Percentiles rank a stretch among this genome's conserved stretches.
These are phyloP conservation scores for Bisporella sp. DNA, from an alignment of 2,329 filamentous ascomycete species.

Conservation along the genomic window DNA sequence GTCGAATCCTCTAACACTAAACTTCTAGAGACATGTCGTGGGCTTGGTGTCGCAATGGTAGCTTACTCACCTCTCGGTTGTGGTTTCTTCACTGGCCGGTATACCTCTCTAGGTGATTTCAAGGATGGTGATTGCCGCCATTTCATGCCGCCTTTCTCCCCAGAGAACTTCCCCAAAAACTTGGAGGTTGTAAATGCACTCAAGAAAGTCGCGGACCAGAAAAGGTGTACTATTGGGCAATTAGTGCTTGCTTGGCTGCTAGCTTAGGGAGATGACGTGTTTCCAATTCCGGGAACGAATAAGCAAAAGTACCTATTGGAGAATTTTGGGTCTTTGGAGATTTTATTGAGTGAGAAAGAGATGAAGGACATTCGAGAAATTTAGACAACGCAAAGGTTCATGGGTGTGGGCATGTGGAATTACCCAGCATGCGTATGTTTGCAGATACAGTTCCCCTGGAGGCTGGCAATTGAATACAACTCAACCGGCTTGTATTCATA, in stretches of 20 bases:
- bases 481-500: too few species aligned
- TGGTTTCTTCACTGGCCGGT: slow-evolving; percentile 48
- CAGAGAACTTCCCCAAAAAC: slow-evolving; percentile 46
- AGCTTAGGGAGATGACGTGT: slow-evolving; percentile 43
- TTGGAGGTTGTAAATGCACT: slow-evolving; percentile 39
- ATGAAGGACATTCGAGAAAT: too few species aligned
- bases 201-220: slow-evolving; percentile 38
- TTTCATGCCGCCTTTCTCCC: slow-evolving; percentile 36
- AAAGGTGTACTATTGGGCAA: slow-evolving; percentile 40
- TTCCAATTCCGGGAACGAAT: slow-evolving; percentile 41
- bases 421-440: too few species aligned
- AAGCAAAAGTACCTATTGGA: too few species aligned
- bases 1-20: slow-evolving; percentile 44
- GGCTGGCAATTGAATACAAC: too few species aligned
- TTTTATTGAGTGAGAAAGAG: too few species aligned
- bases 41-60: slow-evolving; percentile 50
- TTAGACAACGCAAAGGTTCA: too few species aligned
- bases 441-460: too few species aligned
- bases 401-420: too few species aligned
- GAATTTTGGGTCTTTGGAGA: too few species aligned
- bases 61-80: slow-evolving; percentile 52
- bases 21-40: slow-evolving; percentile 45
- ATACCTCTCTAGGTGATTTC: slow-evolving; percentile 39
- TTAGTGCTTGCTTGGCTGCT: slow-evolving; percentile 45
- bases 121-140: slow-evolving; percentile 40